These are phyloP conservation scores for Clavispora phyllophila DNA, from an alignment of 805 yeast genomes.

Conservation along the genomic window DNA sequence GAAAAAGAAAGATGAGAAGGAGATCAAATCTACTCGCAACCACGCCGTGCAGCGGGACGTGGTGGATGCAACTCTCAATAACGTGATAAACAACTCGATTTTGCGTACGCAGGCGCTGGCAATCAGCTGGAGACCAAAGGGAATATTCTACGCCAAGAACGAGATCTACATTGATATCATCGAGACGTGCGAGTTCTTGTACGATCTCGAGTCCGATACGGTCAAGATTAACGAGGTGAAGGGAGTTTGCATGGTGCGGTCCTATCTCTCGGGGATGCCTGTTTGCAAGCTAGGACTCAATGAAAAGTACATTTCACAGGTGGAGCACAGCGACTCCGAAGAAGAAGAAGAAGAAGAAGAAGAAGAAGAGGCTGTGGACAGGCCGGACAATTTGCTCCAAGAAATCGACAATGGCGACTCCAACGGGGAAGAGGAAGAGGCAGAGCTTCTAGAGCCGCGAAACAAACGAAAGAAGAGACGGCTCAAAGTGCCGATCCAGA, in stretches of 20 bases:
- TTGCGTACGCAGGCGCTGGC: slow-evolving; percentile 69
- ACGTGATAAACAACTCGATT: slow-evolving; percentile 57
- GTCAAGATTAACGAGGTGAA: slow-evolving; percentile 29
- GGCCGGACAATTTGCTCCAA: slow-evolving; percentile 9
- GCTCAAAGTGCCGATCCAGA: slow-evolving; percentile 27
- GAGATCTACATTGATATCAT: slow-evolving; percentile 39
- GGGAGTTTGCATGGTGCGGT: slow-evolving; percentile 32
- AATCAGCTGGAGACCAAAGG: slow-evolving; percentile 42
- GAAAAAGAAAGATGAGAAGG: not conserved
- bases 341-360: slow-evolving; percentile 8
- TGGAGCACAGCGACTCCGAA: slow-evolving; percentile 19
- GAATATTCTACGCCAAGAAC: slow-evolving; percentile 40
- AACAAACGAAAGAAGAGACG: not conserved
- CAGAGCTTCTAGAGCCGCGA: not conserved
- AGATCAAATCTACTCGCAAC: slow-evolving; percentile 29
- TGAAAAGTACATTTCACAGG: slow-evolving; percentile 32
- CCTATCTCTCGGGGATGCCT: slow-evolving; percentile 43
- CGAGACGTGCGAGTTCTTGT: slow-evolving; percentile 34
- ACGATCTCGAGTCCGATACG: slow-evolving; percentile 24
- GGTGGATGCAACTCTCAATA: slow-evolving; percentile 17
- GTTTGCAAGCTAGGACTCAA: slow-evolving; percentile 37
- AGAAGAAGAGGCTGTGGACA: slow-evolving; percentile 6
- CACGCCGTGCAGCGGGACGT: slow-evolving; percentile 32
- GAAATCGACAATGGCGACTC: not conserved
- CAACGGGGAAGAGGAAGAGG: not conserved